Percentiles rank a stretch among this genome's conserved stretches.
Evolutionary conservation across 2,329 filamentous ascomycete species (phyloP).

Genomic region (Pseudovirgaria hyperparasitica): DNA sequence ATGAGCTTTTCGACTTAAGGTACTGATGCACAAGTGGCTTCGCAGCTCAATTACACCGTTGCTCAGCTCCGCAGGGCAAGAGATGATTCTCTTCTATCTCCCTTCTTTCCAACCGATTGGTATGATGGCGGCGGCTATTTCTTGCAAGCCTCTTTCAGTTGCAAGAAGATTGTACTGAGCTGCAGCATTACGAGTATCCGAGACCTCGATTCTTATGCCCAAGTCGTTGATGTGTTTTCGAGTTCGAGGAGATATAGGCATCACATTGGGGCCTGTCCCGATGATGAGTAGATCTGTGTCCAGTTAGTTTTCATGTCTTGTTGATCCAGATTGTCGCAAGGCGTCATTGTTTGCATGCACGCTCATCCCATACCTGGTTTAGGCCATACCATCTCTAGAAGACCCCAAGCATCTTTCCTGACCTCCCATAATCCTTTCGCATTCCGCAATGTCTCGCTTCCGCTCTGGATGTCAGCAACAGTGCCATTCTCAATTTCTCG

Average conservation of each 20-base stretch:
- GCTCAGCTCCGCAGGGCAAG: too few species aligned
- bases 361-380: constrained; percentile 58
- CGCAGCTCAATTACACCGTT: too few species aligned
- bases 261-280: constrained; percentile 66
- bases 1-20: too few species aligned
- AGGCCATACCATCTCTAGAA: constrained; percentile 71
- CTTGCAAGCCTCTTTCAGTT: constrained; percentile 77
- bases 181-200: constrained; percentile 87
- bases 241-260: constrained; percentile 64
- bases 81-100: constrained; percentile 6
- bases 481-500: constrained; percentile 25
- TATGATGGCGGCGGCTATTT: constrained; percentile 78
- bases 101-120: constrained; percentile 68
- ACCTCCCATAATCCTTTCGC: constrained; percentile 72
- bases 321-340: too few species aligned
- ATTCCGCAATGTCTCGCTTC: constrained; percentile 46
- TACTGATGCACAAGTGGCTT: too few species aligned
- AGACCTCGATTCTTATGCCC: constrained; percentile 74
- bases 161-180: constrained; percentile 90
- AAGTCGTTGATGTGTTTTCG: constrained; percentile 59
- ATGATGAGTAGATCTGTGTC: constrained; percentile 68
- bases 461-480: constrained; percentile 21
- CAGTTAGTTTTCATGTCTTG: too few species aligned
- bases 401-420: constrained; percentile 54
- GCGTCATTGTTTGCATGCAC: background rate